Conservation (phyloP, 257 asterid genomes). For the Cordia subcordata region DNA sequence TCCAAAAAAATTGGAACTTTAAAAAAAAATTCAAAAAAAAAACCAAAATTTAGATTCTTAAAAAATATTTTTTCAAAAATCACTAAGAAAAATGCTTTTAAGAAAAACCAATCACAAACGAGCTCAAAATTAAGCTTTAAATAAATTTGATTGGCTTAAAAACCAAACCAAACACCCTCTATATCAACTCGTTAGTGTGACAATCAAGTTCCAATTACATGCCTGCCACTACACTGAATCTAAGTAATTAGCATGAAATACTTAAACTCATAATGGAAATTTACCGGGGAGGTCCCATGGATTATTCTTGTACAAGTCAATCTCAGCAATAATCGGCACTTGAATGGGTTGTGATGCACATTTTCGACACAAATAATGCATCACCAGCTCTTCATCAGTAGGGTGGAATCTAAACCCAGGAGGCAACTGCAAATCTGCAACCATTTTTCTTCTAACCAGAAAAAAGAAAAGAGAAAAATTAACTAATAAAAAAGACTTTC, state of each 20-base stretch:
- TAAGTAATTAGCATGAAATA: not conserved
- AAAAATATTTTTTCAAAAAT: too few species aligned
- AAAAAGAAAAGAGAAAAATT: not conserved
- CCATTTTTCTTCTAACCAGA: conserved; percentile 16
- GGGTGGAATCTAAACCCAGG: conserved; percentile 93
- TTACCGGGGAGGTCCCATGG: conserved; percentile 92
- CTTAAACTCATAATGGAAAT: not conserved
- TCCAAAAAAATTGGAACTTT: too few species aligned
- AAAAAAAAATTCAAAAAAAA: too few species aligned
- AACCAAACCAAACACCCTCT: too few species aligned
- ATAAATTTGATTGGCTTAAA: too few species aligned
- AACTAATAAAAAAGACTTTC: not conserved
- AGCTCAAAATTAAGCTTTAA: too few species aligned
- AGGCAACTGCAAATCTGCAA: conserved; percentile 57
- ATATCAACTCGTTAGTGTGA: too few species aligned
- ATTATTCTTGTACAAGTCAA: conserved; percentile 74
- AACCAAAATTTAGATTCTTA: too few species aligned
- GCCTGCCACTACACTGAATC: too few species aligned
- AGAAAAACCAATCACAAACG: too few species aligned
- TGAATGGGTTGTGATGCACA: conserved; percentile 58
- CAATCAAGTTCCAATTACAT: too few species aligned
- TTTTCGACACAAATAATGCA: conserved; percentile 70
- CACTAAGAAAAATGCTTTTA: too few species aligned
- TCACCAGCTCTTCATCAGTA: conserved; percentile 84
- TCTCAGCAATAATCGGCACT: conserved; percentile 77